A percentile compares a stretch with the other conserved stretches of the same genome.
Evolutionary conservation across 2,329 filamentous ascomycete genomes (phyloP).

Genomic region (Ceratocystiopsis brevicomis): DNA sequence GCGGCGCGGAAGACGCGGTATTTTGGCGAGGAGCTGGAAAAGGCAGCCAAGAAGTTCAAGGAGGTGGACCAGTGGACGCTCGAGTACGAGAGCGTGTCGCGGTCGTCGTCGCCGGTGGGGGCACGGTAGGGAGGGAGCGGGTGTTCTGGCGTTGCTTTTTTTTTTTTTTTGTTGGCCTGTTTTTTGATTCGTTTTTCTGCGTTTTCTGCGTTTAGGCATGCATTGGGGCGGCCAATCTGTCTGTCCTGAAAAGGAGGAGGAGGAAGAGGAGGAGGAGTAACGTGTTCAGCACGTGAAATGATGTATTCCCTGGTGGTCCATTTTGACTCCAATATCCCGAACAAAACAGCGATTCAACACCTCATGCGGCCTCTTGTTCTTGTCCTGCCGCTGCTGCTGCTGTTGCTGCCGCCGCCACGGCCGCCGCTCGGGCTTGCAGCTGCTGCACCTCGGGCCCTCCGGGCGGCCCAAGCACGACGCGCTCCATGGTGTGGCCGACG

Average conservation of each 20-base stretch:
- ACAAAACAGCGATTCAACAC: no score
- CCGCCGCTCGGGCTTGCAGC: not conserved
- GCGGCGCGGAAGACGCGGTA: constrained; percentile 16
- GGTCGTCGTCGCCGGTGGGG: constrained; percentile 33
- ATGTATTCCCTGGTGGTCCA: no score
- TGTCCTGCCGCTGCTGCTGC: not conserved
- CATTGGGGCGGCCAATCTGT: no score
- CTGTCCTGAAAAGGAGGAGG: no score
- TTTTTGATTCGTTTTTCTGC: not conserved
- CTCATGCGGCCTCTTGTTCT: no score
- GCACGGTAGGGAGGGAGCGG: constrained; percentile 21
- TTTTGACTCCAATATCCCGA: no score
- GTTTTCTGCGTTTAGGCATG: not conserved
- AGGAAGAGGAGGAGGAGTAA: no score
- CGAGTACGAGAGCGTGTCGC: constrained; percentile 44
- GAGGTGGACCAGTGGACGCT: constrained; percentile 53
- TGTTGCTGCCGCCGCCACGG: no score
- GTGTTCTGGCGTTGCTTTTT: no score
- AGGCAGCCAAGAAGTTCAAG: constrained; percentile 42
- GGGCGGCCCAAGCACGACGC: constrained; percentile 9
- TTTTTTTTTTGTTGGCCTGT: no score
- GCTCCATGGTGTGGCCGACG: constrained; percentile 49
- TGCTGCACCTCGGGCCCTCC: no score
- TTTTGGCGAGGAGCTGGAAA: constrained; percentile 31
- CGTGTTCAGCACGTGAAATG: no score